These are phyloP conservation scores for Magnusiomyces suaveolens DNA, from an alignment of 1,139 yeast species.

Conservation along the genomic window DNA sequence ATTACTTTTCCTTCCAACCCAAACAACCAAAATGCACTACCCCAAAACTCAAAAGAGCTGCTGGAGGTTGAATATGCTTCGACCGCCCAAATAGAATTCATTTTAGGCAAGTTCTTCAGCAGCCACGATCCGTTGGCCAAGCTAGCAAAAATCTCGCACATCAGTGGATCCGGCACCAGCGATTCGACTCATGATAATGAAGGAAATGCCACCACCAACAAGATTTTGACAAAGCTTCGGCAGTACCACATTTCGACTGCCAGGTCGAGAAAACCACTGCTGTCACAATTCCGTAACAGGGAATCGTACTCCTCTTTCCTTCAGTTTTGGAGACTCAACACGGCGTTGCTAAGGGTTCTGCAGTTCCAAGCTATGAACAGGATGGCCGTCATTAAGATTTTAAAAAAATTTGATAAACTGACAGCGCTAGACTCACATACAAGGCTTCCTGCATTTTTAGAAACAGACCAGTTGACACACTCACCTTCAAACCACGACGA, in stretches of 20 bases:
- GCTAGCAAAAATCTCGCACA: too few relatives aligned
- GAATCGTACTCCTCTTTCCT: conserved; percentile 41
- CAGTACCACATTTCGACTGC: conserved; percentile 5
- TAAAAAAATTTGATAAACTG: conserved; percentile 67
- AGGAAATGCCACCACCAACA: too few relatives aligned
- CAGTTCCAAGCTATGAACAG: conserved; percentile 56
- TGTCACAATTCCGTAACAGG: conserved; percentile 42
- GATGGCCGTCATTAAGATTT: conserved; percentile 55
- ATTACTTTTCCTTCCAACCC: too few relatives aligned
- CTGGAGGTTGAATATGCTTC: conserved; percentile 3
- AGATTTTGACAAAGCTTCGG: background rate
- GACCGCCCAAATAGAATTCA: conserved; percentile 1
- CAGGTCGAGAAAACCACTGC: conserved; percentile 22
- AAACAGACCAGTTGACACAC: background rate
- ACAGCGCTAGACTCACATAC: conserved; percentile 44
- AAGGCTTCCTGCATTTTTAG: conserved; percentile 20
- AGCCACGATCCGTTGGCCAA: background rate
- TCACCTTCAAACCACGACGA: background rate
- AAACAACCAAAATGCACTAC: background rate
- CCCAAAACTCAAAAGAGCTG: background rate
- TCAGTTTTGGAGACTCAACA: conserved; percentile 45
- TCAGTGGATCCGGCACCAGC: background rate
- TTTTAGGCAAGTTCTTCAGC: background rate
- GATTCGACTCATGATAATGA: too few relatives aligned
- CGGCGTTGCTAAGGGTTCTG: conserved; percentile 46